Base-by-base conservation (phyloP, 805 yeast species). In the Cyberlindnera maritima region DNA sequence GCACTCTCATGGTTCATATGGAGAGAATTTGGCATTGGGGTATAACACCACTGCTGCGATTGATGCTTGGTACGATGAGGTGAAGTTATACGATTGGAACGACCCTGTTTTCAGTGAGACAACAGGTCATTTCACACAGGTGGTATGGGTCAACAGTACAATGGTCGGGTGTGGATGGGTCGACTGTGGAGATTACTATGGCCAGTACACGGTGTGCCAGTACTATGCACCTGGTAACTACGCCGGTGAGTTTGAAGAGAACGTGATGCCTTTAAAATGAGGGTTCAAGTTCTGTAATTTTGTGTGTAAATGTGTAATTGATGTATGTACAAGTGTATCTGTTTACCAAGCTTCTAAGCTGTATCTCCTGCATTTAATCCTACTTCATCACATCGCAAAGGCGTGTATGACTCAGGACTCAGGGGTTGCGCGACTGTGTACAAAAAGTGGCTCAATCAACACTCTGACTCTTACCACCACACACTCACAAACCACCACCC, bases 11-110 rank as follows among this genome's bases (percentile, higher is more conserved):
- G 41, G 46, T 34, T 75, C 75, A 15, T 82, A 80, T 63, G 96
- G 96, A 46, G 95, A 87, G 63, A 87, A 87, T 68, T 71, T 87
- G 48, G 95, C 94, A n/a, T 72, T 80, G 34, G 96, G 96, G 23
- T 83, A 74, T 63, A 56, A 72, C 61, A 57, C 68, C 41, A 65
- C 79, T 4, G 83, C 77, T 3, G 86, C 88, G 3, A 81, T 83
- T 12, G 72, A 73, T 25, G 91, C 88, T 2, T 88, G 95, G 94
- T 88, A 85, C 69, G 70, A 75, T 52, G 95, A 87, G 64, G 74
- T 80, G 45, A 47, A 57, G 38, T 42, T 61, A 7, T 85, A 83
- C 64, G 65, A 76, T 58, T 85, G 75, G 66, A 59, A 69, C 28
- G 68, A 70, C 44, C 78, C 80, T 4, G 73, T 66, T 2, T 76